These are phyloP conservation scores for Lycium ferocissimum DNA, from an alignment of 257 asterid genomes.

Conservation along the genomic window DNA sequence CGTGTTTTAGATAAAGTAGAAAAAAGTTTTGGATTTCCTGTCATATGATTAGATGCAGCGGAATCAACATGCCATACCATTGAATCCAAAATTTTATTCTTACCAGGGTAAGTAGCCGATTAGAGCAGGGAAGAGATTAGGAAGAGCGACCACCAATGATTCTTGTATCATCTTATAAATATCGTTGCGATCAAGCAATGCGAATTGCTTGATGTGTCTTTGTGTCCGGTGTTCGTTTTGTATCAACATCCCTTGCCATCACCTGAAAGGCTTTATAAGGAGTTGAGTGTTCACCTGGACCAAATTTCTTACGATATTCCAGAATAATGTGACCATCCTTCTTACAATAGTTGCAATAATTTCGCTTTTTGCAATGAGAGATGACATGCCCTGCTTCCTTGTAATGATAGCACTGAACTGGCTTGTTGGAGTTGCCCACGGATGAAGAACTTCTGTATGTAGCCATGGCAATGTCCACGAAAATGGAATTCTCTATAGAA, in stretches of 20 bases:
- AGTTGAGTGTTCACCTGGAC: background rate
- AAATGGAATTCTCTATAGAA: background rate
- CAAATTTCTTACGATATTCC: too few species aligned
- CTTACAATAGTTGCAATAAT: background rate
- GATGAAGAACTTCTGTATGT: background rate
- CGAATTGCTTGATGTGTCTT: background rate
- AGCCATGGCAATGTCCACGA: background rate
- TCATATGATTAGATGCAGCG: background rate
- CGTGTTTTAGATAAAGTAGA: background rate
- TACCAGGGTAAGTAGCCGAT: background rate
- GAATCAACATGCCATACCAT: background rate
- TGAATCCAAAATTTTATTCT: background rate
- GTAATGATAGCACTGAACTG: background rate
- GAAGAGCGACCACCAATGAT: background rate
- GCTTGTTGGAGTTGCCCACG: background rate
- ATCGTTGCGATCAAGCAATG: background rate
- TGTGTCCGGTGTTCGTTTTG: background rate
- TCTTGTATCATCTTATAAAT: background rate
- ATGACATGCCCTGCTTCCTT: background rate
- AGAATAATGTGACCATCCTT: background rate
- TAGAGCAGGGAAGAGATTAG: background rate
- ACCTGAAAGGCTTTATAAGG: background rate
- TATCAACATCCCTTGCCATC: background rate
- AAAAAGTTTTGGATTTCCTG: background rate
- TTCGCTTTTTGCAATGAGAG: background rate